Conservation (phyloP, 345 rosid species). For the Eucalyptus albens region DNA sequence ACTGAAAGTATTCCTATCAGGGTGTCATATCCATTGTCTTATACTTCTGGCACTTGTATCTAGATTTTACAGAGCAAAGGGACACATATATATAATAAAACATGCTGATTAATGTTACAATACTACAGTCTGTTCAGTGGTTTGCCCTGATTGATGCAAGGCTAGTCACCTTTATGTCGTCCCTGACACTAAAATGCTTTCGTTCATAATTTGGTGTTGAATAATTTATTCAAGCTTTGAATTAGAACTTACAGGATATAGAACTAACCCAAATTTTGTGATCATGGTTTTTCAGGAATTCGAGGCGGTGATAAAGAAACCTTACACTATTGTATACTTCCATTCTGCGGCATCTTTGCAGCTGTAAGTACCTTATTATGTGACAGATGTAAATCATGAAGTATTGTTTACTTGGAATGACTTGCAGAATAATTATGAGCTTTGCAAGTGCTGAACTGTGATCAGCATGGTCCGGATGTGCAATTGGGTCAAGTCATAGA, state of each 20-base stretch:
- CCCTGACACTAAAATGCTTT: neutral
- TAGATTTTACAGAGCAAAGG: neutral
- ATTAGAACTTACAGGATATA: neutral
- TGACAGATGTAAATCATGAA: neutral
- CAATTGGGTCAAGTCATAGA: neutral
- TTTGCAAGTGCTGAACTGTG: neutral
- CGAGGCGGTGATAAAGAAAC: constrained; percentile 37
- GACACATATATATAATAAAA: neutral
- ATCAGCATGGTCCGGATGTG: neutral
- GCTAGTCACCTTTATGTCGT: neutral
- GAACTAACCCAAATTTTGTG: neutral
- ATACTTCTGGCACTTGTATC: neutral
- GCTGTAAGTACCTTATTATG: constrained; percentile 43
- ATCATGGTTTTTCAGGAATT: constrained; percentile 22
- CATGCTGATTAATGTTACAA: neutral
- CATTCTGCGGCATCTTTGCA: constrained; percentile 63
- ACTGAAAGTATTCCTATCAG: neutral
- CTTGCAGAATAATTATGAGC: neutral
- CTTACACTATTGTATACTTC: constrained; percentile 35
- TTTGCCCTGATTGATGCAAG: neutral
- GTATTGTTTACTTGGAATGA: neutral
- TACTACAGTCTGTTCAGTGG: neutral
- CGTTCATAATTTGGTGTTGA: neutral
- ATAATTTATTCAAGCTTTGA: neutral
- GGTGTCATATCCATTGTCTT: neutral